Evolutionary conservation across 1,139 yeast species (phyloP).

Genomic region (Geotrichum klebahnii): DNA sequence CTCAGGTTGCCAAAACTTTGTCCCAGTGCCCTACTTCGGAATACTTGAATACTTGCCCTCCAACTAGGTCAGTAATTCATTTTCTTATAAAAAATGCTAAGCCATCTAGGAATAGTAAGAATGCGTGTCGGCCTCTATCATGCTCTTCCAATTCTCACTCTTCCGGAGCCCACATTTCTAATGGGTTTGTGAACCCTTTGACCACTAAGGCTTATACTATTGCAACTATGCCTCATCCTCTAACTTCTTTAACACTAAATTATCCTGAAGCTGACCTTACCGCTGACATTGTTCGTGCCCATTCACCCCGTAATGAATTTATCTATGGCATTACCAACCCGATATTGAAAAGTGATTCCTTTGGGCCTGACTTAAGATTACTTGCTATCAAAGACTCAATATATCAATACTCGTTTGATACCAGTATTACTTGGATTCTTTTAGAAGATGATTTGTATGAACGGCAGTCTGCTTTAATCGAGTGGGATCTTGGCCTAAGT

Average conservation of each 20-base stretch:
- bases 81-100: neutral
- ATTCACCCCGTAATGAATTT: neutral
- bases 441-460: neutral
- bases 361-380: conserved; percentile 1
- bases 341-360: conserved; percentile 3
- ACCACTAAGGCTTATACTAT: conserved; percentile 6
- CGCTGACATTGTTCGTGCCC: conserved; percentile 2
- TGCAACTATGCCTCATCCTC: conserved; percentile 13
- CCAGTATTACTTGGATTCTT: conserved; percentile 19
- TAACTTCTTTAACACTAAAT: neutral
- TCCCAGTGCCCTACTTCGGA: neutral
- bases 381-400: conserved; percentile 16
- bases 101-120: neutral
- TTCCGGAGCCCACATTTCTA: no score
- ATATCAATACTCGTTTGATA: conserved; percentile 3
- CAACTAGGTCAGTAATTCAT: neutral
- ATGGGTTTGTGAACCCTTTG: conserved; percentile 7
- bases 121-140: conserved; percentile 12
- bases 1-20: neutral
- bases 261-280: conserved; percentile 4
- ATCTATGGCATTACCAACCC: neutral
- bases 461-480: no score
- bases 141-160: neutral
- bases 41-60: neutral
- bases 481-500: conserved; percentile 19